Evolutionary conservation across 2,329 filamentous ascomycete genomes (phyloP), one percentile per base, ranked within the genome.

Genomic region (Alternaria triticina): DNA sequence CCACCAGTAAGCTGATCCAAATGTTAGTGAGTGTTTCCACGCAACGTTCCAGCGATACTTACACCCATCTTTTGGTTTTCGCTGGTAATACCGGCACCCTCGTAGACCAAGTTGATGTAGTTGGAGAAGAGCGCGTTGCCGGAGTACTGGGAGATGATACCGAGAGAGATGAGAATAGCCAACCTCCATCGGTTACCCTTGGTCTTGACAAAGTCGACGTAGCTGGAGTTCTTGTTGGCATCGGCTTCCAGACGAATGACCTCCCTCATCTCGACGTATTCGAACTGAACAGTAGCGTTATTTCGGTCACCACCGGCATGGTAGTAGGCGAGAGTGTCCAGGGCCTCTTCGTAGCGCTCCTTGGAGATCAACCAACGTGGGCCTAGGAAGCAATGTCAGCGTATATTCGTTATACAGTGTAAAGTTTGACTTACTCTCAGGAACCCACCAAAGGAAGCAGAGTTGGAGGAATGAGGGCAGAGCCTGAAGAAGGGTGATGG

Each of bases 51-150:
- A n/a, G 11, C 30, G 15, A 11, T 11, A 64, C 85, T 86, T 62
- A 85, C 73, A 77, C 80, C 74, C 58, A 73, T 67, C 69, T 74
- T 65, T 64, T 73, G 65, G 47, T 71, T 72, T 28, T 62, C 82
- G 46, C 83, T 80, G 1, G 70, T 85, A 72, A 91, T 89, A 54
- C 89, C 89, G 36, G 88, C 87, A 52, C 85, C 85, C 36, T 83
- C 80, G 78, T 90, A 90, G 66, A 91, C 84, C 51, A 84, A 81
- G 67, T 88, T 86, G 77, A 89, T 87, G 77, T 91, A 91, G 79
- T 90, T 90, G 68, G 85, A 88, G 75, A 91, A 87, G 2, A 91
- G 79, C 15, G 87, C 88, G 71, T 90, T 91, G 51, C 89, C 89
- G 55, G 86, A 88, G 78, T 89, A 91, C 78, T 91, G 89, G 4